Base-by-base conservation (phyloP, 2,329 filamentous ascomycete species). In the Trichoderma harzianum region DNA sequence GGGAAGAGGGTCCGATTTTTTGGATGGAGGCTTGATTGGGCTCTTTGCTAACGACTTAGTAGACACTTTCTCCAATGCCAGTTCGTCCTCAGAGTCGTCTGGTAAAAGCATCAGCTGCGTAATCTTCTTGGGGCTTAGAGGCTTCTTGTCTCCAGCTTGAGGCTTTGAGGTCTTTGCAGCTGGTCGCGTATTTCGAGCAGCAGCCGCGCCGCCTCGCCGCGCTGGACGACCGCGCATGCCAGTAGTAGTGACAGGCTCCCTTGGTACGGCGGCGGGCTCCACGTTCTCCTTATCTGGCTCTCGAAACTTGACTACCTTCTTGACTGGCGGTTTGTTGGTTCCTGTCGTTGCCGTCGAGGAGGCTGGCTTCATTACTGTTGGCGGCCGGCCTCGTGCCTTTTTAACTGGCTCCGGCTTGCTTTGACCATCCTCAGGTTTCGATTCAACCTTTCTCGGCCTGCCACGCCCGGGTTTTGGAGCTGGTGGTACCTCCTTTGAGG, bases 231-330 rank as follows among this genome's bases (percentile, higher is more conserved):
- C 78, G 53, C 80, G 77, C 51, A 87, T 78, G 30, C 84, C 82
- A 12, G 77, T 73, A 12, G 77, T 73, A 14, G 80, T 67, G 39
- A 77, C 74, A 58, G 80, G 73, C 62, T 79, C 77, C 76, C 85
- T 85, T 32, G 77, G 74, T 70, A 80, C 82, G 26, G 78, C 69
- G 3, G 79, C 75, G 16, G 87, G 87, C 24, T 83, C 78, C 47
- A 89, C 80, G 74, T 91, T 91, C 78, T 91, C 89, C 80, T 91
- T 91, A 78, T 90, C 89, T 3, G 87, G 87, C 75, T 89, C 88
- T 77, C 90, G 85, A 78, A 91, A 91, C 72, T 87, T 89, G 76
- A 91, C 89, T 3, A 83, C 85, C 82, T 90, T 91, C 82, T 88
- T 90, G 39, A 83, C 79, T 6, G 83, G 81, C 21, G 86, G 79